These are phyloP conservation scores for Canariomyces notabilis DNA, from an alignment of 2,329 filamentous ascomycete genomes.

Conservation along the genomic window DNA sequence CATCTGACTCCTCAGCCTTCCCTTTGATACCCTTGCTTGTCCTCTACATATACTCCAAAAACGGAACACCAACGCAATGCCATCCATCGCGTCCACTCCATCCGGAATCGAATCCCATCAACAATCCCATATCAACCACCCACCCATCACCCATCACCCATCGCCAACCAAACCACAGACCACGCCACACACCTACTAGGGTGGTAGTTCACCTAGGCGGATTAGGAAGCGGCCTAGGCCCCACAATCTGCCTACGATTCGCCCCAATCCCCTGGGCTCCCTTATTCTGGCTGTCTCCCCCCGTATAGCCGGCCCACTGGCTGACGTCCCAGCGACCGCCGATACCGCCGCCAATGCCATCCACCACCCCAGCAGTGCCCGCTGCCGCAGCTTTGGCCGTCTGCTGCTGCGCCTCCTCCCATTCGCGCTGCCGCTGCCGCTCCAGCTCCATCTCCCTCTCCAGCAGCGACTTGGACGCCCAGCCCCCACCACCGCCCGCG, in stretches of 20 bases:
- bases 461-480: conserved; percentile 64
- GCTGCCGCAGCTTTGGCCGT: conserved; percentile 51
- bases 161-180: background rate
- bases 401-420: conserved; percentile 70
- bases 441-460: conserved; percentile 80
- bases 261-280: conserved; percentile 62
- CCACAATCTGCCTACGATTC: conserved; percentile 72
- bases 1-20: too few relatives aligned
- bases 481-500: conserved; percentile 55
- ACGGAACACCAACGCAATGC: too few relatives aligned
- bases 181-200: background rate
- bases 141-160: background rate
- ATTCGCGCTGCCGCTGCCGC: conserved; percentile 69
- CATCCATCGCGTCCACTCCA: too few relatives aligned
- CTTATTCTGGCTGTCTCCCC: conserved; percentile 69
- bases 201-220: conserved; percentile 7
- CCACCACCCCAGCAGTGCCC: conserved; percentile 49
- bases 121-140: too few relatives aligned
- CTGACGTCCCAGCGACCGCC: conserved; percentile 69
- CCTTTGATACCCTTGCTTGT: too few relatives aligned
- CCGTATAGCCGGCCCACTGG: conserved; percentile 70
- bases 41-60: too few relatives aligned
- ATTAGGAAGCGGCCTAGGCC: conserved; percentile 60
- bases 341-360: conserved; percentile 62
- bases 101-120: too few relatives aligned